A percentile compares a stretch with the other conserved stretches of the same genome.
phyloP scores from a whole-genome alignment of 2,329 filamentous ascomycete species.

The Erysiphe pulchra region DNA sequence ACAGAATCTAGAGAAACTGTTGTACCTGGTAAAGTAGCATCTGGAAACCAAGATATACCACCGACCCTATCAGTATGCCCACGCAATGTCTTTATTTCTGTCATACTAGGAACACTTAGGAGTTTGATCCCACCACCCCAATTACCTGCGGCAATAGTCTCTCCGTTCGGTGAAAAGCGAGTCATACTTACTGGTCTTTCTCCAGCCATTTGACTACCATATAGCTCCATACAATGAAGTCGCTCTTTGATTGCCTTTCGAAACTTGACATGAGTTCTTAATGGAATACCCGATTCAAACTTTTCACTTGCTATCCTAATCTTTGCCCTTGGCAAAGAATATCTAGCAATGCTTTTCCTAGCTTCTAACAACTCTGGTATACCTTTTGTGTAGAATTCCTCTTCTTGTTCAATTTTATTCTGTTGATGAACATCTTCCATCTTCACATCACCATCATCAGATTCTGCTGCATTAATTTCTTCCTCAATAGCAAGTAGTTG shows the following conservation, averaged over 20 bases:
- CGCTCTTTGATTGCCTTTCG: constrained; percentile 71
- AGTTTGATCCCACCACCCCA: constrained; percentile 81
- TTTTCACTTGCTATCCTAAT: constrained; percentile 53
- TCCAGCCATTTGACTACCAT: constrained; percentile 77
- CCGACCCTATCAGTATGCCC: constrained; percentile 79
- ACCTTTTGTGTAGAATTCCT: constrained; percentile 88
- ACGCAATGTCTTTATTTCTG: constrained; percentile 48
- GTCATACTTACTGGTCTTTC: constrained; percentile 82
- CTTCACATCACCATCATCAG: constrained; percentile 30
- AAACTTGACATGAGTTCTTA: constrained; percentile 79
- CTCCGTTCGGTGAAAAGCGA: constrained; percentile 64
- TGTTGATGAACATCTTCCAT: constrained; percentile 29
- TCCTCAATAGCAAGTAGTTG: constrained; percentile 52
- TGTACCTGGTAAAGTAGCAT: constrained; percentile 45
- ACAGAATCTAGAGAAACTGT: constrained; percentile 46
- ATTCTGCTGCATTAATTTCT: constrained; percentile 30
- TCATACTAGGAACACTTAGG: constrained; percentile 57
- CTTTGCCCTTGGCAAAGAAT: constrained; percentile 61
- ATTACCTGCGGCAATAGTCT: constrained; percentile 69
- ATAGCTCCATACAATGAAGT: constrained; percentile 62
- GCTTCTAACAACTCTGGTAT: constrained; percentile 48
- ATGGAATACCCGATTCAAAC: constrained; percentile 54
- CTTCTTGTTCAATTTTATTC: constrained; percentile 44
- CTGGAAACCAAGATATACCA: constrained; percentile 74
- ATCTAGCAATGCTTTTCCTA: constrained; percentile 54